A percentile compares a stretch with the other conserved stretches of the same genome.
phyloP scores from a whole-genome alignment of 306 rosid genomes.

The Herpetospermum pedunculosum region DNA sequence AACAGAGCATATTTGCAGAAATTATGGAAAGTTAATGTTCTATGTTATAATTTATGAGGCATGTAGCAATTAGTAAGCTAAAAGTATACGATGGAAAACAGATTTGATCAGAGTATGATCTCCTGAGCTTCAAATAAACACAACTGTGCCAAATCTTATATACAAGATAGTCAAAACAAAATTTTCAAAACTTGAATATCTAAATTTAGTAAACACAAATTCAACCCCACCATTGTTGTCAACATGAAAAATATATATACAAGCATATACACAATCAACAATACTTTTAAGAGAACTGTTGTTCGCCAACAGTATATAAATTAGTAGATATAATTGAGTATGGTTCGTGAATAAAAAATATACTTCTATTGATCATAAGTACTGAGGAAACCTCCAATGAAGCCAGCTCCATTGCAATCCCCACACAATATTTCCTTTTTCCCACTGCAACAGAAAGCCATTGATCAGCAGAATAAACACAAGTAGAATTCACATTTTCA shows the following conservation, averaged over 20 bases:
- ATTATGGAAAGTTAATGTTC: not conserved
- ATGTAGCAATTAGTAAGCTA: not conserved
- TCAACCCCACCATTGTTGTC: not conserved
- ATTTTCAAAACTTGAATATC: not conserved
- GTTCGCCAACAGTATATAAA: not conserved
- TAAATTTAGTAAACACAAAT: not conserved
- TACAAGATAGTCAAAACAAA: not conserved
- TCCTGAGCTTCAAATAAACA: not conserved
- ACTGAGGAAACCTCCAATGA: slow-evolving; percentile 84
- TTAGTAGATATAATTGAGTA: not conserved
- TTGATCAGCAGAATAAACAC: not conserved
- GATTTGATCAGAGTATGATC: not conserved
- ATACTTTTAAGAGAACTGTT: not conserved
- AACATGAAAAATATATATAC: not conserved
- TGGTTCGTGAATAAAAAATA: not conserved
- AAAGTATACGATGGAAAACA: not conserved
- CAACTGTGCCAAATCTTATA: not conserved
- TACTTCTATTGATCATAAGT: slow-evolving; percentile 40
- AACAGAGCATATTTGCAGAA: not conserved
- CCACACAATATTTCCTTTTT: slow-evolving; percentile 78
- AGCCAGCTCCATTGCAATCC: slow-evolving; percentile 87
- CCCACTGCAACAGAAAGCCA: slow-evolving; percentile 36
- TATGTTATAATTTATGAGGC: not conserved
- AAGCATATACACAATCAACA: not conserved
- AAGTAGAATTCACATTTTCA: not conserved